Base-by-base conservation (phyloP, 1,284 basidiomycete species). In the Ceratobasidium sp. region DNA sequence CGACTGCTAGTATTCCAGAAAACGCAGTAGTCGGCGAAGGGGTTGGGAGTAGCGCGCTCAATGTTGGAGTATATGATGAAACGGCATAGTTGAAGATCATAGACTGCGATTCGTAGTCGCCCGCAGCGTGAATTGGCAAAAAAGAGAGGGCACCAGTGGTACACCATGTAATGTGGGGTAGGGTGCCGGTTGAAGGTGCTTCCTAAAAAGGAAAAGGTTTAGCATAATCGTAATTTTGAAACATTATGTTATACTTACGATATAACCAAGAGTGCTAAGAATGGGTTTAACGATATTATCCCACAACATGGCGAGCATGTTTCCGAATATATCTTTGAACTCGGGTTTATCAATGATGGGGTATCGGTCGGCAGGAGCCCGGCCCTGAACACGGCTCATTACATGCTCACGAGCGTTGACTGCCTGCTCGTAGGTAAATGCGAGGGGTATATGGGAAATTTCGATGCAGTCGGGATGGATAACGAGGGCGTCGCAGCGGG, bases 91-190 rank as follows among this genome's bases (percentile, higher is more conserved):
- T 48, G 54, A 48, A 71, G 1, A 50, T 57, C 66, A 53, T 45
- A 14, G 66, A 36, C 29, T 31, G 24, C 9, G 54, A 54, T 1
- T 47, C 45, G 6, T 47, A 31, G 44, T 71, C 56, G 14, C 54
- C 66, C 7, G 66, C 66, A 29, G 66, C 66, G 24, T 71, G 66
- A 9, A 71, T 19, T 8, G 66, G 66, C 14, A 71, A 44, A 47
- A 53, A 41, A 2, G 54, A 22, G 7, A 71, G 53, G 22, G 54
- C 41, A 7, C 66, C 66, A 22, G 53, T 71, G 11, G 48, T 14
- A 29, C 54, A 59, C 66, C 66, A 71, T 5, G 66, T 59, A 31
- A 59, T 59, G n/a, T 59, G 56, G 4, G 56, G 56, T 17, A 59
- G 29, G 31, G 31, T 15, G 36, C 36, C 36, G 36, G 36, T 41